Percentiles rank a stretch among this genome's conserved stretches.
phyloP scores from a whole-genome alignment of 805 yeast genomes.

The Dipodascus geniculatus region DNA sequence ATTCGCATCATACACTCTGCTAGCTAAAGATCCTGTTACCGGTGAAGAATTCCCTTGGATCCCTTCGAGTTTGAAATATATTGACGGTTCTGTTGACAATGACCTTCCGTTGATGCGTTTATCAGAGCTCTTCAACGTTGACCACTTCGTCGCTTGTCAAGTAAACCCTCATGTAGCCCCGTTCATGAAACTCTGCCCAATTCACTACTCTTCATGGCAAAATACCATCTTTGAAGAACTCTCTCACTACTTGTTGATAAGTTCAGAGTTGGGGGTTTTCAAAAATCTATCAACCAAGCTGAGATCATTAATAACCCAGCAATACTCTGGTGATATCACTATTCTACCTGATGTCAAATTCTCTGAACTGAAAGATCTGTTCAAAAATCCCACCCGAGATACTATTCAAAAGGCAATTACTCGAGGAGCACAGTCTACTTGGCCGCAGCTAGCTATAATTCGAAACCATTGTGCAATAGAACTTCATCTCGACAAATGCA shows the following conservation, averaged over 20 bases:
- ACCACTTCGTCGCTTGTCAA: slow-evolving; percentile 94
- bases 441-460: slow-evolving; percentile 84
- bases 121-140: slow-evolving; percentile 94
- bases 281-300: slow-evolving; percentile 62
- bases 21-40: slow-evolving; percentile 70
- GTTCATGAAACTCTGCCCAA: slow-evolving; percentile 33
- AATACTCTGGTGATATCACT: slow-evolving; percentile 88
- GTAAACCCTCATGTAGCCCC: slow-evolving; percentile 97
- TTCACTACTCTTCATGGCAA: background rate
- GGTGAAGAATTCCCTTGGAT: slow-evolving; percentile 69
- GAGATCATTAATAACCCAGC: slow-evolving; percentile 68
- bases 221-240: slow-evolving; percentile 37
- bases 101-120: slow-evolving; percentile 85
- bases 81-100: slow-evolving; percentile 93
- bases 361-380: slow-evolving; percentile 46
- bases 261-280: slow-evolving; percentile 66
- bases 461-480: slow-evolving; percentile 86
- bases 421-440: slow-evolving; percentile 83
- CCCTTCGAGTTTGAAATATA: slow-evolving; percentile 59
- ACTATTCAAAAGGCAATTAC: slow-evolving; percentile 57
- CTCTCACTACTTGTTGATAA: slow-evolving; percentile 62
- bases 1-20: slow-evolving; percentile 40
- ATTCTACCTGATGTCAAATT: slow-evolving; percentile 65
- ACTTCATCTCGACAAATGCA: slow-evolving; percentile 72
- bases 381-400: slow-evolving; percentile 73